Evolutionary conservation across 2,329 filamentous ascomycete genomes (phyloP), one percentile per base, ranked within the genome.

Genomic region (Calonectria hawksworthii): DNA sequence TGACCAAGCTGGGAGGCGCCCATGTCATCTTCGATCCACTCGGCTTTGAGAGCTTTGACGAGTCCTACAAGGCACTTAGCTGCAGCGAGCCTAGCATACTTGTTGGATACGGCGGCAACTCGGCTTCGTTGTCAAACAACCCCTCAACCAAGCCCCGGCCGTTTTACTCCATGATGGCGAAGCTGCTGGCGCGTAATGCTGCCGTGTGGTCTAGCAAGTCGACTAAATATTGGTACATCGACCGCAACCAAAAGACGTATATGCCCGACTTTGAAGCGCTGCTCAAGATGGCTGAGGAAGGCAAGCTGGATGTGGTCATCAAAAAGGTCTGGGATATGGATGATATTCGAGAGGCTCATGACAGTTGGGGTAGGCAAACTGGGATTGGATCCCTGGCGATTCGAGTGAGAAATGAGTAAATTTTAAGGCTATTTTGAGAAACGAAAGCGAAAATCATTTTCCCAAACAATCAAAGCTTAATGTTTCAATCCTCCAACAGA

Each of bases 11-110:
- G 10, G 88, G 88, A 14, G 88, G 88, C 26, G 88, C 84, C 0
- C 85, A 89, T 68, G 85, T 84, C 26, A 86, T 89, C 26, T 89
- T 87, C 61, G 89, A 90, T 32, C 83, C 89, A 0, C 85, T 90
- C 4, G 88, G 88, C 50, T 89, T 87, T 75, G 87, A 89, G 74
- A 88, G 87, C 74, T 90, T 84, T 77, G 87, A 89, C 72, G 88
- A 90, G 77, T 87, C 86, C 14, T 90, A 84, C 82, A 81, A 82
- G 4, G 88, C 89, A 50, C 82, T 90, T 23, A 78, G 72, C 34
- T 70, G 68, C 16, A 56, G 80, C 5, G 76, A 82, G 7, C 81
- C 79, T n/a, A 87, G 87, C n/a, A 81, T 85, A 44, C 79, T 87
- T 4, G 83, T 87, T 1, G 86, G 81, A 1, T 87, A 83, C 64